Conservation (phyloP, 352 stramenopile genomes). For the Pythium dissimile region DNA sequence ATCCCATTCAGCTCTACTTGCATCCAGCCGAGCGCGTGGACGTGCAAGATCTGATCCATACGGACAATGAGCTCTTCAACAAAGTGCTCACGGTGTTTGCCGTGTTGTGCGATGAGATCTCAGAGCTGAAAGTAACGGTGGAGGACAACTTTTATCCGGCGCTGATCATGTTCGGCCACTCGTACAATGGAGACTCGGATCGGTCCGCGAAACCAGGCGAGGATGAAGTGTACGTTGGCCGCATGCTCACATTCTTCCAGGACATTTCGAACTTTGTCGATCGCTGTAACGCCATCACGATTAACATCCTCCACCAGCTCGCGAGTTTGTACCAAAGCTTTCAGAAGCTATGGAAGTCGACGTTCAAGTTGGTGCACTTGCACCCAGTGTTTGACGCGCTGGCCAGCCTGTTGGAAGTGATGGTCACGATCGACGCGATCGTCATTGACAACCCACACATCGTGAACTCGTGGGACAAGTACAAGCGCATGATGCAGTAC, state of each 20-base stretch:
- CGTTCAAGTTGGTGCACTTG: conserved; percentile 84
- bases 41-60: conserved; percentile 86
- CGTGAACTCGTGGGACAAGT: conserved; percentile 84
- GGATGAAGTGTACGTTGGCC: conserved; percentile 81
- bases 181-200: conserved; percentile 58
- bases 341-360: conserved; percentile 87
- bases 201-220: conserved; percentile 65
- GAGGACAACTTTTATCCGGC: conserved; percentile 88
- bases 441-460: conserved; percentile 88
- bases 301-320: conserved; percentile 91
- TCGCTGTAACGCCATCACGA: conserved; percentile 83
- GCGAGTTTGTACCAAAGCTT: conserved; percentile 85
- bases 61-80: conserved; percentile 88
- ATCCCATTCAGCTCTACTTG: conserved; percentile 80
- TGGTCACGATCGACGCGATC: conserved; percentile 89
- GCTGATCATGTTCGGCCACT: conserved; percentile 88
- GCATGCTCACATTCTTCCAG: conserved; percentile 88
- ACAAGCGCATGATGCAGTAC: conserved; percentile 91
- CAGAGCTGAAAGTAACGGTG: conserved; percentile 86
- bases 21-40: conserved; percentile 84
- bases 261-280: conserved; percentile 91
- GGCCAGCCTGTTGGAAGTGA: conserved; percentile 74
- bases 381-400: conserved; percentile 78
- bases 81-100: conserved; percentile 89
- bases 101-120: conserved; percentile 88